Conservation (phyloP, 768 basidiomycete genomes). For the Auriculariales sp. region DNA sequence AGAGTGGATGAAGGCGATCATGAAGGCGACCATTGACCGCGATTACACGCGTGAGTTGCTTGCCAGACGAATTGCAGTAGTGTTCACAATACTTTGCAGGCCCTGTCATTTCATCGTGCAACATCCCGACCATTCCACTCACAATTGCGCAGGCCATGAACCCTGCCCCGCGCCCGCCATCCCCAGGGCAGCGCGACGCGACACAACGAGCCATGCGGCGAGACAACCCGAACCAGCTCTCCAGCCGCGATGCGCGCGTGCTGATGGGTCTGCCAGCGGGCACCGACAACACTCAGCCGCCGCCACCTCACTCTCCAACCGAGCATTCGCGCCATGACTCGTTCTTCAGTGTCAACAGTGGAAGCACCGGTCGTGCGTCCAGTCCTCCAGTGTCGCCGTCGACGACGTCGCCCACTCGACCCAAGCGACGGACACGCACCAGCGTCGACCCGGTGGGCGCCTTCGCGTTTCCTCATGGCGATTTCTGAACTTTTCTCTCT, state of each 20-base stretch:
- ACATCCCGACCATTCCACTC: slow-evolving; percentile 91
- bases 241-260: slow-evolving; percentile 63
- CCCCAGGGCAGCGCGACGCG: slow-evolving; percentile 73
- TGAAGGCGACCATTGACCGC: slow-evolving; percentile 94
- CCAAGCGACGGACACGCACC: slow-evolving; percentile 26
- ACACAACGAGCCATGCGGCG: slow-evolving; percentile 77
- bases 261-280: slow-evolving; percentile 39
- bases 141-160: slow-evolving; percentile 94
- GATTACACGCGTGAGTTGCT: slow-evolving; percentile 70
- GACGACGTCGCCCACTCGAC: slow-evolving; percentile 47
- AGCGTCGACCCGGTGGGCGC: slow-evolving; percentile 1
- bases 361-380: background rate
- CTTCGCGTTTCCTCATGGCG: background rate
- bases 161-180: slow-evolving; percentile 88
- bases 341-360: slow-evolving; percentile 27
- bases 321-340: slow-evolving; percentile 39
- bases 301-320: slow-evolving; percentile 17
- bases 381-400: background rate
- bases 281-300: slow-evolving; percentile 19
- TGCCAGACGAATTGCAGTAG: background rate
- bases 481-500: background rate
- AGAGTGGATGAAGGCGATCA: slow-evolving; percentile 99
- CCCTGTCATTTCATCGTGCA: slow-evolving; percentile 90
- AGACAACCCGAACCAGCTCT: slow-evolving; percentile 73
- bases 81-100: slow-evolving; percentile 29